Base-by-base conservation (phyloP, 192 early-diverging fungal genomes). In the Coemansia sp. region DNA sequence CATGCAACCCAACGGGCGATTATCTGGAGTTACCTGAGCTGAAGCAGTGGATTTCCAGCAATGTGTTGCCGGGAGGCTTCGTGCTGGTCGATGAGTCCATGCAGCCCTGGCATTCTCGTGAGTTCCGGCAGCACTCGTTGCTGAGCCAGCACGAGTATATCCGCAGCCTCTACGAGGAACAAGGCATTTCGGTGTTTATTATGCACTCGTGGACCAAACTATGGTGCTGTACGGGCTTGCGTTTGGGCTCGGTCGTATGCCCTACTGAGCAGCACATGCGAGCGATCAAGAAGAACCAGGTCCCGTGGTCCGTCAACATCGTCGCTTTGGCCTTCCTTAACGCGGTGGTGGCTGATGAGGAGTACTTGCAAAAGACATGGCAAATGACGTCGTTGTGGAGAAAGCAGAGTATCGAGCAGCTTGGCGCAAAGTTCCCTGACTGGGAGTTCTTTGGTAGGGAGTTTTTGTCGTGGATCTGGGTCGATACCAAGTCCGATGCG, bases 141-240 rank as follows among this genome's bases (percentile, higher is more conserved):
- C 85, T 80, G 44, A 84, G 82, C 51, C 84, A 92, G 78, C 76
- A 83, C 53, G 79, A 83, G 23, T 93, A 85, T 62, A 47, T 86
- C 42, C 71, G 67, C 40, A 57, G 77, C 30, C 57, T 91, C 49
- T 88, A 82, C 67, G 56, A 66, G 51, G 76, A 75, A 23, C 81
- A 81, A 26, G 82, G 84, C 3, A 84, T 93, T 20, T 87, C 90
- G 5, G 82, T 93, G 45, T 91, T 87, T 69, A 75, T 93, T 15
- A 91, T 94, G 74, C 92, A 94, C 72, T 93, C 91, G 18, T 94
- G 92, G 92, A 94, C 92, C 39, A 94, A 94, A 67, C 81, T 94
- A 43, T 94, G 91, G 91, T 93, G 88, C 36, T 94, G 92, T 80
- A 91, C 91, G 5, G 92, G 92, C 21, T 80, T 94, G 55, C 87